Evolutionary conservation across 768 basidiomycete genomes (phyloP), one percentile per base, ranked within the genome.

Genomic region (Amanita muscaria): DNA sequence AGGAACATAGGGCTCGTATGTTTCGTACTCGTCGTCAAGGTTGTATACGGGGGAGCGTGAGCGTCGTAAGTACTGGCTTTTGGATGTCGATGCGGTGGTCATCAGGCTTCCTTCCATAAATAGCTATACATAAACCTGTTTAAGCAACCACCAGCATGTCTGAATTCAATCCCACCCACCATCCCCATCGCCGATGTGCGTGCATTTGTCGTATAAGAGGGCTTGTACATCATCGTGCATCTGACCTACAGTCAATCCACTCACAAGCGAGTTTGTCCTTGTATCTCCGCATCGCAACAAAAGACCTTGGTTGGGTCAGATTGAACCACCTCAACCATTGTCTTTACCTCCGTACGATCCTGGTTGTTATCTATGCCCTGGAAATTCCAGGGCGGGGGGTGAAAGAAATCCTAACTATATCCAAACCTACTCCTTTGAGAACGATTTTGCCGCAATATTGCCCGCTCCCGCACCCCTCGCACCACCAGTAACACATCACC

Each of bases 231-330:
- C 43, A 44, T 36, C 11, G 55, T 6, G 12, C 7, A 29, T 6
- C 12, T 29, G 6, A 12, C 27, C 27, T 12, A 14, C 6, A 91
- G 88, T 76, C 58, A 93, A 93, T 55, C 88, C 90, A 3, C 73
- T 93, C 47, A 80, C 76, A 1, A 73, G 77, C 47, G 82, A 83
- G 53, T 71, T 87, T 56, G 66, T 91, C 44, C 78, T 93, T 25
- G 84, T 91, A 27, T 91, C 89, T 30, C 88, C 91, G 0, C 91
- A 94, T 61, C 83, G 92, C 41, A 88, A 73, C 6, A 89, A 87
- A 55, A 79, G 92, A 15, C 92, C 92, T 11, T 96, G 92, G 92
- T 72, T 81, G 31, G 91, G 91, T 23, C 88, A 93, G 58, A 77
- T 79, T 1, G 91, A 94, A 50, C 60, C 78, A 1, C 71, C 81